Evolutionary conservation across 208 protist species (phyloP).

Genomic region (Tritrichomonas foetus): DNA sequence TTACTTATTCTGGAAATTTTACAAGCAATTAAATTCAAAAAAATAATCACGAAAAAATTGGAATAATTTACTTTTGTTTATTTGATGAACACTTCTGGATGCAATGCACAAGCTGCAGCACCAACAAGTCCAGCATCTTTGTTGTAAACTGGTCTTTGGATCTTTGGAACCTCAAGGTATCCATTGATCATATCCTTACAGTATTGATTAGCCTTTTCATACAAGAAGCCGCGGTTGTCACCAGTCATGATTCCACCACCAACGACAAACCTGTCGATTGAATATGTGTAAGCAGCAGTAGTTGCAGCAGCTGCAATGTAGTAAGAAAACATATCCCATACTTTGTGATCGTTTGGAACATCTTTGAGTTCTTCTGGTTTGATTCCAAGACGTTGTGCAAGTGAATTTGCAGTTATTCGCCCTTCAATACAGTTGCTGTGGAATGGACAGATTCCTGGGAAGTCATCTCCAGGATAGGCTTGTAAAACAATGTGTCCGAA

Average conservation of each 20-base stretch:
- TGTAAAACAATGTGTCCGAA: conserved; percentile 58
- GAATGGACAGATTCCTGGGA: conserved; percentile 63
- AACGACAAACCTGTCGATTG: conserved; percentile 43
- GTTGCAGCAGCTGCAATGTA: conserved; percentile 43
- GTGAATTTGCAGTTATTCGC: conserved; percentile 55
- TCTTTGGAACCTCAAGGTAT: background rate
- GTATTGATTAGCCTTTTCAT: background rate
- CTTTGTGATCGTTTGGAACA: conserved; percentile 52
- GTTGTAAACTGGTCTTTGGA: background rate
- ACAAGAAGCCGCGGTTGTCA: background rate
- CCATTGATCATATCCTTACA: background rate
- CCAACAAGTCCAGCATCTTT: background rate
- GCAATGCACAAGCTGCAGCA: background rate
- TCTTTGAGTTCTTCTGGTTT: conserved; percentile 42
- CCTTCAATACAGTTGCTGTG: conserved; percentile 65
- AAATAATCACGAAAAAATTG: too few relatives aligned
- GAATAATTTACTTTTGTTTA: too few relatives aligned
- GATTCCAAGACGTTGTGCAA: conserved; percentile 53
- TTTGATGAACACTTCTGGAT: conserved; percentile 25
- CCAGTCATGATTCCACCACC: conserved; percentile 45
- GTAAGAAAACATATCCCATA: conserved; percentile 58
- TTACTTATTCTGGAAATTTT: too few relatives aligned
- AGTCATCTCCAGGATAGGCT: conserved; percentile 48
- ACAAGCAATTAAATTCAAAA: too few relatives aligned
- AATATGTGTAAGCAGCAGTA: background rate